Evolutionary conservation across 2,329 filamentous ascomycete genomes (phyloP).

Genomic region (Leptoxyphium fumago): DNA sequence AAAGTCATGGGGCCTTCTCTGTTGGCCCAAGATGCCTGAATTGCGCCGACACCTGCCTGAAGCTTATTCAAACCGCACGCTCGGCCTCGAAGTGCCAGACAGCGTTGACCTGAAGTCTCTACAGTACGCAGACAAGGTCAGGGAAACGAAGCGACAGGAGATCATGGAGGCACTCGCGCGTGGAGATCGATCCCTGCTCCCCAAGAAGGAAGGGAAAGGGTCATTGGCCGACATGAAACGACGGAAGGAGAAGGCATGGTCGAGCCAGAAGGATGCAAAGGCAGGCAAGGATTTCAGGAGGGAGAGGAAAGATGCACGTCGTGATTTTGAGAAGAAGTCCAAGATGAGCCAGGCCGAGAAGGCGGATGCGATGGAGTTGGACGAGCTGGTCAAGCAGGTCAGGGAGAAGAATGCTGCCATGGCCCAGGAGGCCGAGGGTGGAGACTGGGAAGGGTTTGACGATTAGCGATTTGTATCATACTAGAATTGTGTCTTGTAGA

Average conservation of each 20-base stretch:
- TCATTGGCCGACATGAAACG: conserved; percentile 11
- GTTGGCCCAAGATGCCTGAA: conserved; percentile 89
- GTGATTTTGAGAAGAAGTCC: conserved; percentile 16
- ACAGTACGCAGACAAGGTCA: conserved; percentile 30
- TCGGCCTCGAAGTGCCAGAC: conserved; percentile 22
- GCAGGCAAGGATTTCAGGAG: conserved; percentile 17
- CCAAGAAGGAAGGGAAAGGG: conserved; percentile 16
- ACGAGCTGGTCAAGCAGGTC: conserved; percentile 19
- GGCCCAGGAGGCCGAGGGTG: conserved; percentile 5
- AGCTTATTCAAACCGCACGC: conserved; percentile 24
- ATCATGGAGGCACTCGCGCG: conserved; percentile 17
- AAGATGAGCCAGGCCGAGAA: conserved; percentile 18
- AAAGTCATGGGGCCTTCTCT: conserved; percentile 70
- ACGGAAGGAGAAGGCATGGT: conserved; percentile 23
- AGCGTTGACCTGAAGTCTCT: conserved; percentile 24
- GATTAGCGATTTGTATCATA: conserved; percentile 3
- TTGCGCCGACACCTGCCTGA: conserved; percentile 29
- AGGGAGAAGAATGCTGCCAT: conserved; percentile 11
- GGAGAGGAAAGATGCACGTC: conserved; percentile 19
- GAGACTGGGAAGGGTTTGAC: conserved; percentile 14
- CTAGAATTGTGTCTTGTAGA: not conserved
- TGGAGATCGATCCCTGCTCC: conserved; percentile 11
- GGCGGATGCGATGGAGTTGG: conserved; percentile 17
- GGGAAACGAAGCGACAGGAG: conserved; percentile 28
- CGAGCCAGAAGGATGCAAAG: conserved; percentile 22